Evolutionary conservation across 176 grass and related monocot genomes (phyloP).

Genomic region (Elaeis guineensis): DNA sequence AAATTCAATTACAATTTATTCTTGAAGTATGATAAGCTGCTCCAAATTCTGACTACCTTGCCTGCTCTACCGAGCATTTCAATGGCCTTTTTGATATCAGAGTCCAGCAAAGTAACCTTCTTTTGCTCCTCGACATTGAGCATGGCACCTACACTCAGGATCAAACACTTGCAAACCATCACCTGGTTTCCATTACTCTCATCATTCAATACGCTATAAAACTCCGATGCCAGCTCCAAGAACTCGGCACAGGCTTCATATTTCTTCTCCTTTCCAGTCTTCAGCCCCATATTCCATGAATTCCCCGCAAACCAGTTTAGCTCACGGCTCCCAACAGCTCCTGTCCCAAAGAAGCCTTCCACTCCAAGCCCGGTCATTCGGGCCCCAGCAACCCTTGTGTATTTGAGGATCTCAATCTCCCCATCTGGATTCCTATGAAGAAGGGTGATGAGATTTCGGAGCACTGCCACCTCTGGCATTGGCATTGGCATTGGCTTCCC

Average conservation of each 20-base stretch:
- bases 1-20: neutral
- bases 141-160: conserved; percentile 56
- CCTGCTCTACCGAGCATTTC: conserved; percentile 78
- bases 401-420: conserved; percentile 76
- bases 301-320: conserved; percentile 69
- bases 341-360: conserved; percentile 61
- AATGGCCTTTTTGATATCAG: conserved; percentile 64
- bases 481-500: conserved; percentile 63
- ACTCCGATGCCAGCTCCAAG: conserved; percentile 66
- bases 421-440: conserved; percentile 43
- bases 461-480: conserved; percentile 56
- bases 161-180: conserved; percentile 65
- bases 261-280: conserved; percentile 37
- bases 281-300: conserved; percentile 67
- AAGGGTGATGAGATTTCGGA: conserved; percentile 72
- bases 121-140: conserved; percentile 50
- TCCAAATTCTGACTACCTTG: conserved; percentile 45
- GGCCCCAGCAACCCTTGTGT: conserved; percentile 47
- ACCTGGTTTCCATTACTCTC: conserved; percentile 33
- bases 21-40: neutral
- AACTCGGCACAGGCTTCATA: conserved; percentile 55
- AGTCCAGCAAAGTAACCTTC: conserved; percentile 40
- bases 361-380: conserved; percentile 52
- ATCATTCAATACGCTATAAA: conserved; percentile 31
- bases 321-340: conserved; percentile 49